Conservation (phyloP, 2,329 filamentous ascomycete species). For the Dichotomopilus funicola region DNA sequence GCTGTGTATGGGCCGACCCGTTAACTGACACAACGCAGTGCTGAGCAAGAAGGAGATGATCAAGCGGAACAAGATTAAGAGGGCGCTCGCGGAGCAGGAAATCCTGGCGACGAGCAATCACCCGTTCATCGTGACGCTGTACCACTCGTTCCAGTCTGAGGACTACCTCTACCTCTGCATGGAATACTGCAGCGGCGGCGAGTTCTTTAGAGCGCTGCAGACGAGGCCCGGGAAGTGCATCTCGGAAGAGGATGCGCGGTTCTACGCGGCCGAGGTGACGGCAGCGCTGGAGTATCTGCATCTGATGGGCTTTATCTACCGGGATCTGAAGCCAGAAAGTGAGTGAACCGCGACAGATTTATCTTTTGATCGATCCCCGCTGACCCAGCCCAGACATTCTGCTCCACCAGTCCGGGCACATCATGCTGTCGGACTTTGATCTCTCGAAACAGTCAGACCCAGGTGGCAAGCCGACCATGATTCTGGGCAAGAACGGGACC, state of each 20-base stretch:
- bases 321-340: slow-evolving; percentile 98
- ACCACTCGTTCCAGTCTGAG: slow-evolving; percentile 98
- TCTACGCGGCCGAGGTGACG: slow-evolving; percentile 96
- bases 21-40: slow-evolving; percentile 52
- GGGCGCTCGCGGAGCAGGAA: slow-evolving; percentile 93
- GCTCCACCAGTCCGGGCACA: slow-evolving; percentile 97
- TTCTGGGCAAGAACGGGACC: slow-evolving; percentile 81
- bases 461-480: slow-evolving; percentile 96
- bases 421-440: slow-evolving; percentile 99
- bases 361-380: slow-evolving; percentile 17
- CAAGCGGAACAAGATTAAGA: slow-evolving; percentile 99
- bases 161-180: slow-evolving; percentile 99
- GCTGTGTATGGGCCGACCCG: not conserved
- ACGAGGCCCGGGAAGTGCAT: slow-evolving; percentile 96
- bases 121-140: slow-evolving; percentile 96
- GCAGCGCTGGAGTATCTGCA: slow-evolving; percentile 95
- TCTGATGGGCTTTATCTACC: slow-evolving; percentile 98
- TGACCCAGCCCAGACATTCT: slow-evolving; percentile 68
- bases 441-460: slow-evolving; percentile 95
- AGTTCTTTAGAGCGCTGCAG: slow-evolving; percentile 95
- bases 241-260: slow-evolving; percentile 89
- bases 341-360: slow-evolving; percentile 33
- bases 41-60: slow-evolving; percentile 99
- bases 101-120: slow-evolving; percentile 98
- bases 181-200: slow-evolving; percentile 98